Evolutionary conservation across 768 basidiomycete species (phyloP), one percentile per base, ranked within the genome.

Genomic region (Tricholoma furcatifolium): DNA sequence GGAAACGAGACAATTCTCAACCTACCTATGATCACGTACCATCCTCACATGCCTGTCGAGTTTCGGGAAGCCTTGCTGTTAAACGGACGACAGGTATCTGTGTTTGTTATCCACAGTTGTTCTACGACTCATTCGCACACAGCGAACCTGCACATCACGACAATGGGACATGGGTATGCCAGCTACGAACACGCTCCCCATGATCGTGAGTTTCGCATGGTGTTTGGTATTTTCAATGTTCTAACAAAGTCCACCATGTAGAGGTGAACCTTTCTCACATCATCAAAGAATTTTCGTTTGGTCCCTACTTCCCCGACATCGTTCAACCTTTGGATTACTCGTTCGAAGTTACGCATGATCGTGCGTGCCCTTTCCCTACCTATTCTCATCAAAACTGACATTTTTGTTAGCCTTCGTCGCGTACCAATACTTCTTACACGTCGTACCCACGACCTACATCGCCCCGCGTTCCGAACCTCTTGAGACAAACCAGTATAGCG

Each of bases 231-330:
- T 49, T 9, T 24, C 34, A n/a, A 23, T 24, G 11, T 32, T 46
- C 46, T 31, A 31, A 15, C 20, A 36, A 31, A 27, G 4, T 7
- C 15, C 20, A 11, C 11, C 48, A 7, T 36, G 9, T 43, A 96
- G 93, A 86, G 60, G 94, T 98, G 92, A 99, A 99, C 64, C 80
- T 99, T 32, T 93, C 92, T 2, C 96, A 98, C 74, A 85, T 97
- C 57, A 94, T 98, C 63, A 87, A 87, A 47, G 96, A 99, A 68
- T 97, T 98, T 66, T 97, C 94, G 0, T 98, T 98, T 58, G 96
- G 96, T 1, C 91, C 94, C 2, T 86, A 88, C 74, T 98, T 97
- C 76, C 96, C 96, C 2, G 88, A 93, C 40, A 98, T 99, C 45
- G 81, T 84, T 1, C 96, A 99, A 66, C 96, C 96, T 1, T 79